phyloP scores from a whole-genome alignment of 805 yeast genomes.

The Candida broadrunensis region DNA sequence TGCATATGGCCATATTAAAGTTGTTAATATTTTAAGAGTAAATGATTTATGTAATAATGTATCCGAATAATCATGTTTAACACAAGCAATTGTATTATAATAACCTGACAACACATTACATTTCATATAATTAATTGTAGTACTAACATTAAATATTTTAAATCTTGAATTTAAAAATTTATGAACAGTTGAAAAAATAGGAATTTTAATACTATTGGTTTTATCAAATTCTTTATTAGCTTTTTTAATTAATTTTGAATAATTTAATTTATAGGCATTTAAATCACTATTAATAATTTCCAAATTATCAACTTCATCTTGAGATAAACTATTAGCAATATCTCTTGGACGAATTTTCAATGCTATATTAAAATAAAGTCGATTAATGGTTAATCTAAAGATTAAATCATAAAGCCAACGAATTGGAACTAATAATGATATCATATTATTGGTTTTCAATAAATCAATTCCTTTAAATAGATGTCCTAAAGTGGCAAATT shows the following conservation, averaged over 20 bases:
- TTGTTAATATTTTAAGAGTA: conserved; percentile 25
- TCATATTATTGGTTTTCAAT: conserved; percentile 28
- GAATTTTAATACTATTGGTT: background rate
- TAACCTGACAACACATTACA: conserved; percentile 13
- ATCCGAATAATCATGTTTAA: conserved; percentile 31
- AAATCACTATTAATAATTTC: conserved; percentile 16
- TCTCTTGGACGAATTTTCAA: conserved; percentile 27
- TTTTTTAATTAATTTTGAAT: background rate
- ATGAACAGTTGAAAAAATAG: background rate
- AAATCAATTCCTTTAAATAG: conserved; percentile 22
- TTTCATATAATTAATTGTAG: conserved; percentile 4
- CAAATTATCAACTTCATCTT: conserved; percentile 16
- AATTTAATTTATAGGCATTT: conserved; percentile 1
- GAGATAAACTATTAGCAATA: conserved; percentile 26
- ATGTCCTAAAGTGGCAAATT: conserved; percentile 4
- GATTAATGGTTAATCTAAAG: conserved; percentile 30
- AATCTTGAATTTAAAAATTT: background rate
- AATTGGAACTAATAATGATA: conserved; percentile 31
- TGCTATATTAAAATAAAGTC: conserved; percentile 26
- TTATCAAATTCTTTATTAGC: background rate
- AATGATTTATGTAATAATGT: conserved; percentile 19
- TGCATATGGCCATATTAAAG: conserved; percentile 39
- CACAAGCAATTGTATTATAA: conserved; percentile 28
- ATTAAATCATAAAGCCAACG: conserved; percentile 36
- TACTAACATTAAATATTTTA: background rate